Conservation (phyloP, 352 stramenopile species). For the Phytophthora brassicae region DNA sequence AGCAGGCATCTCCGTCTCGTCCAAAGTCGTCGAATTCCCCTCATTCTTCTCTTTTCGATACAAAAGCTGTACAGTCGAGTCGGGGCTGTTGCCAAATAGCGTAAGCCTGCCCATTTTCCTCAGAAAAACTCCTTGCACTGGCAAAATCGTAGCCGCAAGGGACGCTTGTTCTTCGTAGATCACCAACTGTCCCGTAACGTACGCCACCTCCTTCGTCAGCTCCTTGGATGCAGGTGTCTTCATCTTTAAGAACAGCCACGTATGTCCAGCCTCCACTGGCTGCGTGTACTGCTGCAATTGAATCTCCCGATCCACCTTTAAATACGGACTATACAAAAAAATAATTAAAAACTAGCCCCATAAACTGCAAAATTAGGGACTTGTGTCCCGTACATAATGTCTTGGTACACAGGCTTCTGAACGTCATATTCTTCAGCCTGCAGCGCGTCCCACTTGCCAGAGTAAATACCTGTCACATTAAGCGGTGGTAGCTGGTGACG, state of each 20-base stretch:
- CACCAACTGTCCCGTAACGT: slow-evolving; percentile 79
- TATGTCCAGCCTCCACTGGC: slow-evolving; percentile 67
- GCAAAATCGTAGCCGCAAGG: slow-evolving; percentile 75
- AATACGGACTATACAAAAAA: slow-evolving; percentile 47
- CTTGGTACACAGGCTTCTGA: slow-evolving; percentile 52
- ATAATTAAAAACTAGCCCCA: neutral
- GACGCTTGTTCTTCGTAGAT: slow-evolving; percentile 84
- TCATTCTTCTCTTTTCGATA: slow-evolving; percentile 53
- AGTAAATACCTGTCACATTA: slow-evolving; percentile 84
- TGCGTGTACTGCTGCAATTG: slow-evolving; percentile 80
- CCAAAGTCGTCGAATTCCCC: slow-evolving; percentile 21
- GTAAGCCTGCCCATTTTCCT: slow-evolving; percentile 69
- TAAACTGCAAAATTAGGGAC: neutral
- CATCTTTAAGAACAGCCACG: slow-evolving; percentile 84
- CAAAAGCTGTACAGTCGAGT: slow-evolving; percentile 76
- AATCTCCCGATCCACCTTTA: slow-evolving; percentile 72
- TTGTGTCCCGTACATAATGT: slow-evolving; percentile 55
- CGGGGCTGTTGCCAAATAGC: slow-evolving; percentile 82
- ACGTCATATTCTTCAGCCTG: slow-evolving; percentile 58
- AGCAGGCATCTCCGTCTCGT: slow-evolving; percentile 9
- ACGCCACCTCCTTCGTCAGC: slow-evolving; percentile 65
- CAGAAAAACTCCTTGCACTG: slow-evolving; percentile 83
- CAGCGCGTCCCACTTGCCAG: slow-evolving; percentile 68
- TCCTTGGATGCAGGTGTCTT: slow-evolving; percentile 72
- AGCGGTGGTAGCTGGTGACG: slow-evolving; percentile 36